Evolutionary conservation across 768 basidiomycete genomes (phyloP).

Genomic region (Calocera cornea): DNA sequence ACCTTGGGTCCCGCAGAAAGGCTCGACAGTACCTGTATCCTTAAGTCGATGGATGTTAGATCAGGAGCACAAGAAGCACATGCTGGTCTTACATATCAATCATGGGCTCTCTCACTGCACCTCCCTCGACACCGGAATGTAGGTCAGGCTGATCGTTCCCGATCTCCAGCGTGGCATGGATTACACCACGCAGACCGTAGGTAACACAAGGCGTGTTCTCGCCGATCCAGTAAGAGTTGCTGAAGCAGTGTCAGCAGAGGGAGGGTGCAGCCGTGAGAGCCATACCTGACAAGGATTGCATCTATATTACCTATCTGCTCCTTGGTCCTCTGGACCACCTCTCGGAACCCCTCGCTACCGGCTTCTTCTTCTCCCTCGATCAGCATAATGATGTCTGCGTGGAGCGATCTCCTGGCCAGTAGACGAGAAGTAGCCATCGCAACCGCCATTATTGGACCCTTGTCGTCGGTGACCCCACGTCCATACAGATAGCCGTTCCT

Average conservation of each 20-base stretch:
- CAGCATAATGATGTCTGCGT: slow-evolving; percentile 75
- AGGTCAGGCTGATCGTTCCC: slow-evolving; percentile 61
- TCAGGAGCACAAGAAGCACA: not conserved
- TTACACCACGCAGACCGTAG: slow-evolving; percentile 86
- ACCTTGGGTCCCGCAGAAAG: slow-evolving; percentile 48
- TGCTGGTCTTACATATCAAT: slow-evolving; percentile 57
- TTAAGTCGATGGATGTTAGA: slow-evolving; percentile 19
- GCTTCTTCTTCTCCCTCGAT: slow-evolving; percentile 96
- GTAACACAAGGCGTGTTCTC: slow-evolving; percentile 87
- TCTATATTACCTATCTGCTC: slow-evolving; percentile 74
- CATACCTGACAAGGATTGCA: slow-evolving; percentile 73
- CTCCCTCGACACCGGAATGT: slow-evolving; percentile 92
- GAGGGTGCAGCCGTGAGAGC: not conserved
- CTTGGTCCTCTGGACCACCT: slow-evolving; percentile 64
- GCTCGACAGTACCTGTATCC: slow-evolving; percentile 65
- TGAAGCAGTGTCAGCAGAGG: slow-evolving; percentile 19
- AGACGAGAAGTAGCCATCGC: slow-evolving; percentile 82
- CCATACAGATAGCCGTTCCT: slow-evolving; percentile 85
- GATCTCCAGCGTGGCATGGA: slow-evolving; percentile 75
- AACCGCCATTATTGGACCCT: slow-evolving; percentile 83
- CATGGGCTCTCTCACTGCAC: slow-evolving; percentile 79
- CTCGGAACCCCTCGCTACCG: slow-evolving; percentile 75
- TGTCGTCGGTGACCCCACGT: slow-evolving; percentile 85
- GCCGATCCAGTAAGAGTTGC: slow-evolving; percentile 95
- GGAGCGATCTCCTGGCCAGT: slow-evolving; percentile 55